Conservation (phyloP, 495 filamentous ascomycete genomes). For the Usnea hakonensis region DNA sequence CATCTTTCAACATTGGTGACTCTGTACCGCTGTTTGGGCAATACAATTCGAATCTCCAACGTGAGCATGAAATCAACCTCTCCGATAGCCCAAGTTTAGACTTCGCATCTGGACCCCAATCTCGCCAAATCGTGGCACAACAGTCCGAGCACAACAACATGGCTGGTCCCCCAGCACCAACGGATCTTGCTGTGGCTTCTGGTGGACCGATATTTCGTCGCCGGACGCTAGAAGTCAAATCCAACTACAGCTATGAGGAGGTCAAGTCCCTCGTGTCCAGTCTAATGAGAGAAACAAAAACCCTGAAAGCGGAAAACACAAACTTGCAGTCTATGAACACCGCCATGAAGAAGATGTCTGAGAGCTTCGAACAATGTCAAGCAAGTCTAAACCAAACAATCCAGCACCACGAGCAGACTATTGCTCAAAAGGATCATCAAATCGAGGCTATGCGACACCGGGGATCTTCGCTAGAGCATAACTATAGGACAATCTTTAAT, state of each 20-base stretch:
- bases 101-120: background rate
- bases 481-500: no score
- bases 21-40: background rate
- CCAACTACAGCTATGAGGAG: background rate
- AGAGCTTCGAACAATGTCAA: background rate
- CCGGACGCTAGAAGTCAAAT: background rate
- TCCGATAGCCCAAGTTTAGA: background rate
- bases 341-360: background rate
- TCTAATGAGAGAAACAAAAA: background rate
- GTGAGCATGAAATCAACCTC: background rate
- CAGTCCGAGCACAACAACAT: background rate
- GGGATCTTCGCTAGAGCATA: background rate
- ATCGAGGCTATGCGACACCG: background rate
- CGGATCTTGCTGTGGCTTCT: background rate
- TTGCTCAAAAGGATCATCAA: background rate
- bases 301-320: background rate
- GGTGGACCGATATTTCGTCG: background rate
- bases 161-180: background rate
- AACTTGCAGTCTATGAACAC: background rate
- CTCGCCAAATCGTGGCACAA: background rate
- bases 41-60: background rate
- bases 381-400: background rate
- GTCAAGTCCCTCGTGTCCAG: background rate
- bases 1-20: background rate
- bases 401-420: background rate